Percentiles rank a stretch among this genome's conserved stretches.
Evolutionary conservation across 441 rosid genomes (phyloP).

Genomic region (Euphorbia celastroides): DNA sequence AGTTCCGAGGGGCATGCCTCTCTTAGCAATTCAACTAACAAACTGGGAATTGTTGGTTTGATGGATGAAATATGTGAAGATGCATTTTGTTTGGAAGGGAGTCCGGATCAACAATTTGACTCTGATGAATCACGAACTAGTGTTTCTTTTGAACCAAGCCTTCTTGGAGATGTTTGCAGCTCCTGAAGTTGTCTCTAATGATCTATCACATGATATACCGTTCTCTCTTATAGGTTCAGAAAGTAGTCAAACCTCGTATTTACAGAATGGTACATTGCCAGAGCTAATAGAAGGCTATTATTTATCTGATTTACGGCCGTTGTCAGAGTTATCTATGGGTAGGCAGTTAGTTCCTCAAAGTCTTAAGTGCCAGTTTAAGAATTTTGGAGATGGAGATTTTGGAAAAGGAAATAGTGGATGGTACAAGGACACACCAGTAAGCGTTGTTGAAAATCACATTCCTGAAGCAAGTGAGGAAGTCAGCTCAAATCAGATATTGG

Average conservation of each 20-base stretch:
- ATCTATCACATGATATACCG: conserved; percentile 38
- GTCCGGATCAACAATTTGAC: conserved; percentile 33
- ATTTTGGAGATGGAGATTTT: conserved; percentile 36
- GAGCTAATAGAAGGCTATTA: conserved; percentile 87
- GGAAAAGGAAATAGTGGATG: conserved; percentile 69
- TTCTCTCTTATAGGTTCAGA: conserved; percentile 36
- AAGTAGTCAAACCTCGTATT: conserved; percentile 48
- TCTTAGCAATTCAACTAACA: conserved; percentile 30
- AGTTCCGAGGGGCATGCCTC: conserved; percentile 38
- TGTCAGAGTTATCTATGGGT: conserved; percentile 54
- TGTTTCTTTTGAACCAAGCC: conserved; percentile 35
- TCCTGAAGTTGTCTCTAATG: conserved; percentile 32
- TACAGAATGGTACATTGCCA: conserved; percentile 45
- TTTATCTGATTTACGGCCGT: conserved; percentile 48
- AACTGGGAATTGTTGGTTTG: conserved; percentile 42
- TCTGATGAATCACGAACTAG: conserved; percentile 35
- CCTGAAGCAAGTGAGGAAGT: conserved; percentile 55
- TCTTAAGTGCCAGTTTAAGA: conserved; percentile 25
- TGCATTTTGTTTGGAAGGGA: conserved; percentile 57
- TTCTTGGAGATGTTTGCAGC: conserved; percentile 40
- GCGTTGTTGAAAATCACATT: conserved; percentile 80
- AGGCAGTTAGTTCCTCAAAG: conserved; percentile 34
- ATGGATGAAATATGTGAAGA: conserved; percentile 83
- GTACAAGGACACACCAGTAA: conserved; percentile 60
- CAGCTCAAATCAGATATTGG: conserved; percentile 36